Evolutionary conservation across 192 early-diverging fungal species (phyloP).

Genomic region (Coemansia sp.): DNA sequence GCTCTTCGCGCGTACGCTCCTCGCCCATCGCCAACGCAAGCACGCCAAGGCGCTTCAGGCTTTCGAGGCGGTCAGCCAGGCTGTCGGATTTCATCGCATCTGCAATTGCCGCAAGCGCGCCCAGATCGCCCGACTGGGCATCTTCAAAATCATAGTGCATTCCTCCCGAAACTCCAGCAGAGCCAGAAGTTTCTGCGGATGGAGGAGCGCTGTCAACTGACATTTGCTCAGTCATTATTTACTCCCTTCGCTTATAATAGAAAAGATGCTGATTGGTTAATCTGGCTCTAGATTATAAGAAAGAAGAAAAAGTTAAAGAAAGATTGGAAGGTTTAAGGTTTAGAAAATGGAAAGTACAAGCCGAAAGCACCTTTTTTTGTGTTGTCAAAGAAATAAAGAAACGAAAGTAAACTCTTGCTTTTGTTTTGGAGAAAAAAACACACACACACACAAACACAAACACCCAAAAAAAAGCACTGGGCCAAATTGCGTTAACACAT

Average conservation of each 20-base stretch:
- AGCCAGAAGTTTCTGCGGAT: constrained; percentile 6
- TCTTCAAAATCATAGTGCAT: constrained; percentile 53
- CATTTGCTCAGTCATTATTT: constrained; percentile 56
- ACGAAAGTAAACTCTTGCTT: neutral
- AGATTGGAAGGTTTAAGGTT: neutral
- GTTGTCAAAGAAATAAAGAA: neutral
- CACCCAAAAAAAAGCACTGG: too few relatives aligned
- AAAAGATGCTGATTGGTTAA: neutral
- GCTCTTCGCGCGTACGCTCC: constrained; percentile 92
- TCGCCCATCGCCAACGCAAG: constrained; percentile 88
- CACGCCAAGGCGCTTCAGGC: constrained; percentile 54
- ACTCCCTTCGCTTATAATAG: neutral
- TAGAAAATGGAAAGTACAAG: neutral
- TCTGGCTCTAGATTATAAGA: neutral
- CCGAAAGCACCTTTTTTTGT: too few relatives aligned
- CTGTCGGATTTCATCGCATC: constrained; percentile 58
- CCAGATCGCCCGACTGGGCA: constrained; percentile 51
- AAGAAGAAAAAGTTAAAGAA: neutral
- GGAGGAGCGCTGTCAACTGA: constrained; percentile 52
- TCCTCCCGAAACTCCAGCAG: constrained; percentile 8
- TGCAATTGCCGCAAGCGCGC: constrained; percentile 51
- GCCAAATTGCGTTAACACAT: neutral
- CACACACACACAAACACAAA: too few relatives aligned
- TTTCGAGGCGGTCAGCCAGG: constrained; percentile 56
- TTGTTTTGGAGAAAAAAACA: neutral